A percentile compares a stretch with the other conserved stretches of the same genome.
Conservation (phyloP, 2,329 filamentous ascomycete species). For the Fusarium nodosum region DNA sequence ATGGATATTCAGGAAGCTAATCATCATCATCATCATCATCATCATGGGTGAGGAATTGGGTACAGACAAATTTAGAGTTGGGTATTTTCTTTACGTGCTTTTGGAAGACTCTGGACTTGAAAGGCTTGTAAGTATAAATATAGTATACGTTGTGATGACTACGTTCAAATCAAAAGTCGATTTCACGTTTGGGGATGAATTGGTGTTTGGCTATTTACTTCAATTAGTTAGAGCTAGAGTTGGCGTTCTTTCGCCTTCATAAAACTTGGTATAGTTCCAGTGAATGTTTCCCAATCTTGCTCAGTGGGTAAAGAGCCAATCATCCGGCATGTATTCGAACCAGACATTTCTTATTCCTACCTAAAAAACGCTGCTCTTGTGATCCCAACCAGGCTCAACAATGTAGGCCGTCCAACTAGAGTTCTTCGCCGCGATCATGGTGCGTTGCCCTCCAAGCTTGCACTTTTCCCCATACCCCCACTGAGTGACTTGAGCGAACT, state of each 20-base stretch:
- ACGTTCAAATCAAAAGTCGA: neutral
- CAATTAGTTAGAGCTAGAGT: neutral
- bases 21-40: neutral
- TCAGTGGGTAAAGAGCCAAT: no score
- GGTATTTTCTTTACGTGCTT: neutral
- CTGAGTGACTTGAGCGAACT: neutral
- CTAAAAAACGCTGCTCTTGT: neutral
- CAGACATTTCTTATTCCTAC: neutral
- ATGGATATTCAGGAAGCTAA: neutral
- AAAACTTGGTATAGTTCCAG: neutral
- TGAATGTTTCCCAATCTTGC: no score
- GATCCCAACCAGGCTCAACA: conserved; percentile 10
- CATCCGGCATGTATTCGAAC: no score
- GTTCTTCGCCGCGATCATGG: conserved; percentile 6
- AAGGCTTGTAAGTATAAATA: neutral
- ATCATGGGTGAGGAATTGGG: neutral
- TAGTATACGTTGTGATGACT: neutral
- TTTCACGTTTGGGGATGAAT: neutral
- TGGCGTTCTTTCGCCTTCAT: neutral
- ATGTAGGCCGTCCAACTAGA: conserved; percentile 20
- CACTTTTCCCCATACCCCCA: neutral
- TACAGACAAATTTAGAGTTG: neutral
- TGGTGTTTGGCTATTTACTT: neutral
- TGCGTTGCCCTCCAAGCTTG: neutral
- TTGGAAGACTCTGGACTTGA: neutral